These are phyloP conservation scores for Dendrobium officinale DNA, from an alignment of 106 monocot genomes.

Conservation along the genomic window DNA sequence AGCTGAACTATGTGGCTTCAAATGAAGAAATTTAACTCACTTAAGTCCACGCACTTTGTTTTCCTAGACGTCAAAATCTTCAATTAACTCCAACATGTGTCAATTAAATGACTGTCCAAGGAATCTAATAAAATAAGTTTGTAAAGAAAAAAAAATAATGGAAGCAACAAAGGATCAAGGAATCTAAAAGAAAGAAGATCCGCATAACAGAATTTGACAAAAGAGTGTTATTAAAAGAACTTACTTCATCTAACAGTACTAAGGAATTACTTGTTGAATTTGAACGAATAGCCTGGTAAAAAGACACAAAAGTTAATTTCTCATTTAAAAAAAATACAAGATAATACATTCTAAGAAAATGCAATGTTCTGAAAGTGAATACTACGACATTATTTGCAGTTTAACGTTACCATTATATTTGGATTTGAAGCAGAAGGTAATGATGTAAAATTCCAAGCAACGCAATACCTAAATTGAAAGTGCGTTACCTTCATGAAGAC, in stretches of 20 bases:
- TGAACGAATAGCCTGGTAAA: conserved; percentile 55
- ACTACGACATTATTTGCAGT: neutral
- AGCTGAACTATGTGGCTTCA: no score
- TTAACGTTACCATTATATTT: neutral
- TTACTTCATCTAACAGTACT: conserved; percentile 79
- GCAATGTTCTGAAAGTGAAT: neutral
- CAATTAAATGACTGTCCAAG: neutral
- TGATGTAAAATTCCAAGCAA: neutral
- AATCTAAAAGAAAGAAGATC: neutral
- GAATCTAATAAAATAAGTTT: neutral
- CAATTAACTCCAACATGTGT: neutral
- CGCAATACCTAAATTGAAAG: neutral
- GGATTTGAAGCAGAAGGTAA: neutral
- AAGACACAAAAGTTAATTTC: neutral
- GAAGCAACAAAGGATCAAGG: neutral
- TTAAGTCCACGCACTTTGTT: no score
- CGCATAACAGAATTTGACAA: neutral
- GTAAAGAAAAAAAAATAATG: neutral
- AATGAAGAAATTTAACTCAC: no score
- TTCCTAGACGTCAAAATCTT: no score
- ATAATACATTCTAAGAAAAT: neutral
- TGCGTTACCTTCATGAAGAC: neutral
- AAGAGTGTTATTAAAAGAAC: conserved; percentile 3
- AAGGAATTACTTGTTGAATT: conserved; percentile 47
- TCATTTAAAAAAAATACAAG: neutral